Conservation (phyloP, 2,329 filamentous ascomycete genomes). For the Seiridium cupressi region DNA sequence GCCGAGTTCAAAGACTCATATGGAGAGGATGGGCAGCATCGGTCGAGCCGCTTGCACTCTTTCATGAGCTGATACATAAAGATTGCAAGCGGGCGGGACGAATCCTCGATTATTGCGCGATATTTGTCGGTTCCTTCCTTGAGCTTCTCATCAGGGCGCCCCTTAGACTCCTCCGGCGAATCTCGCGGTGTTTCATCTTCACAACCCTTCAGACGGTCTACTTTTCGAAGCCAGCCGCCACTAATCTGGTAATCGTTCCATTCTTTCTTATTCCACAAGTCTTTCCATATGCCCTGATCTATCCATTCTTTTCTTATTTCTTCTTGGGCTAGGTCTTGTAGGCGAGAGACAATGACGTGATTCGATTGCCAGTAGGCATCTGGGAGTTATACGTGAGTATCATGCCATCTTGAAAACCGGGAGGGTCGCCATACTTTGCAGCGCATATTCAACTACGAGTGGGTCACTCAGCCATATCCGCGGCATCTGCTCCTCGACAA, state of each 20-base stretch:
- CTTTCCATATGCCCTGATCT: not conserved
- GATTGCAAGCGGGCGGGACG: not conserved
- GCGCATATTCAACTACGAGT: not conserved
- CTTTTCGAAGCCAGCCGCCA: not conserved
- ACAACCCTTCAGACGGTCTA: not conserved
- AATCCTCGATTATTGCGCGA: not conserved
- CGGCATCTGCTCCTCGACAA: not conserved
- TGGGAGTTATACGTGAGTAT: not conserved
- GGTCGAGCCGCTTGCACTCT: not conserved
- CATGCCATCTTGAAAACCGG: not conserved
- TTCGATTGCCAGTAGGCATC: not conserved
- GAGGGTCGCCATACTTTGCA: not conserved
- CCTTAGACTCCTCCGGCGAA: not conserved
- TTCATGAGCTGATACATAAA: not conserved
- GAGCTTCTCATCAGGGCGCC: not conserved
- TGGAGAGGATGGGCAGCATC: not conserved
- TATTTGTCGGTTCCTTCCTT: not conserved
- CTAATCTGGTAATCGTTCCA: not conserved
- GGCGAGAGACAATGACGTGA: conserved; percentile 5
- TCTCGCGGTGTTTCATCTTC: not conserved
- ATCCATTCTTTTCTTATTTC: not conserved
- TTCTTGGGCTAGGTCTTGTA: not conserved
- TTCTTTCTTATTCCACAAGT: not conserved
- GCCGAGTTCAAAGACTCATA: not conserved
- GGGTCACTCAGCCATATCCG: not conserved